Evolutionary conservation across 2,329 filamentous ascomycete species (phyloP).

Genomic region (Beauveria sp.): DNA sequence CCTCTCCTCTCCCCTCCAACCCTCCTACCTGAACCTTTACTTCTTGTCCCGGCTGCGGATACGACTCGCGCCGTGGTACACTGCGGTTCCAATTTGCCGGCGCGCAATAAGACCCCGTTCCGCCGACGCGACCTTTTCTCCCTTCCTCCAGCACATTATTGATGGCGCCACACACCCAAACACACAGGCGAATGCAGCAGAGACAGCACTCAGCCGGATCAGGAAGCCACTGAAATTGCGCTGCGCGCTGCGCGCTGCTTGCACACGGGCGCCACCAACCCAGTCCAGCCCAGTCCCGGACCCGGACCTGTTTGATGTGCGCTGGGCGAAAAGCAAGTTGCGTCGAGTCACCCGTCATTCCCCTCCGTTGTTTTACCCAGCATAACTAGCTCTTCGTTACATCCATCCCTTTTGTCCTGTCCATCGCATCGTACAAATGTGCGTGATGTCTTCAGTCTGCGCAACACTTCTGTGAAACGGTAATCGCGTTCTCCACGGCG

Average conservation of each 20-base stretch:
- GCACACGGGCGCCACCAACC: neutral
- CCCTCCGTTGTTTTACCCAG: neutral
- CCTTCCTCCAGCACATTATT: neutral
- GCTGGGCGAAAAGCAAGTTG: constrained; percentile 2
- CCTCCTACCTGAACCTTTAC: neutral
- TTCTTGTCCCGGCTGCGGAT: neutral
- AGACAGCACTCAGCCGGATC: constrained; percentile 5
- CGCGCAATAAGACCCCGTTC: neutral
- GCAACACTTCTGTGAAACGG: neutral
- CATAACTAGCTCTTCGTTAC: neutral
- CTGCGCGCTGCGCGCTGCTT: neutral
- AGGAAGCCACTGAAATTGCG: constrained; percentile 8
- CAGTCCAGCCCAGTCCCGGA: neutral
- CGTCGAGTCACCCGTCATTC: neutral
- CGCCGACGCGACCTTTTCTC: neutral
- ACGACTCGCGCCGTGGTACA: neutral
- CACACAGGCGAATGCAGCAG: constrained; percentile 2
- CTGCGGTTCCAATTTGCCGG: neutral
- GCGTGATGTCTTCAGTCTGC: neutral
- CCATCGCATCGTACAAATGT: neutral
- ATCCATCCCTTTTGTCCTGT: neutral
- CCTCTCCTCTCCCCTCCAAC: neutral
- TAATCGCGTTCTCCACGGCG: neutral
- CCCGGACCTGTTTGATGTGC: constrained; percentile 3
- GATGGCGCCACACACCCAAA: neutral